A percentile compares a stretch with the other conserved stretches of the same genome.
Conservation (phyloP, 2,329 filamentous ascomycete species). For the Ophiostoma tasmaniense region DNA sequence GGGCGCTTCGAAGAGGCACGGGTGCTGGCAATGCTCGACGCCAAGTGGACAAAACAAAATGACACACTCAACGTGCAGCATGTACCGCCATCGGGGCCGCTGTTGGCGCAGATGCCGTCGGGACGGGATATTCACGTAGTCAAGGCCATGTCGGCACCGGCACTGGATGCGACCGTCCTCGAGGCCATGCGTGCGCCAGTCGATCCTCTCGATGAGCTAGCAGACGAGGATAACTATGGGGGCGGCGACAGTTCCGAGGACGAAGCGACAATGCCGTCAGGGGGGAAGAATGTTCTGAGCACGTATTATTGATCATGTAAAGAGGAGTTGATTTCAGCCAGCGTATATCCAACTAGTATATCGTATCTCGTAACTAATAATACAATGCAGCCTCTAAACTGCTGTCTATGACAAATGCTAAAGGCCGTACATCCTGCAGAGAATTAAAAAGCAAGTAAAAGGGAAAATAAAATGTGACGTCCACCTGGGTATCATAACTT, state of each 20-base stretch:
- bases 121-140: constrained; percentile 76
- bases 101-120: constrained; percentile 74
- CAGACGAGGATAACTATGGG: constrained; percentile 27
- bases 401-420: not conserved
- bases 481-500: not conserved
- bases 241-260: constrained; percentile 36
- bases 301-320: not conserved
- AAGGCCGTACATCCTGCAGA: not conserved
- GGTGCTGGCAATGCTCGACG: constrained; percentile 77
- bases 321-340: not conserved
- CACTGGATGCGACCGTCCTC: constrained; percentile 56
- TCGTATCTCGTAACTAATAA: not conserved
- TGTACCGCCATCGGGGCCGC: constrained; percentile 61
- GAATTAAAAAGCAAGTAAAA: constrained; percentile 1
- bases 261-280: constrained; percentile 21
- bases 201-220: constrained; percentile 37
- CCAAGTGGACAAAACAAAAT: constrained; percentile 88
- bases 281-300: not conserved
- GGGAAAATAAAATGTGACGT: not conserved
- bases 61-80: constrained; percentile 81
- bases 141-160: constrained; percentile 57
- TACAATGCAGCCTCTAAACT: not conserved
- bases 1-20: constrained; percentile 76
- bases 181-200: constrained; percentile 51
- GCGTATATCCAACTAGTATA: not conserved